These are phyloP conservation scores for Cairneyella variabilis DNA, from an alignment of 495 filamentous ascomycete genomes.

Conservation along the genomic window DNA sequence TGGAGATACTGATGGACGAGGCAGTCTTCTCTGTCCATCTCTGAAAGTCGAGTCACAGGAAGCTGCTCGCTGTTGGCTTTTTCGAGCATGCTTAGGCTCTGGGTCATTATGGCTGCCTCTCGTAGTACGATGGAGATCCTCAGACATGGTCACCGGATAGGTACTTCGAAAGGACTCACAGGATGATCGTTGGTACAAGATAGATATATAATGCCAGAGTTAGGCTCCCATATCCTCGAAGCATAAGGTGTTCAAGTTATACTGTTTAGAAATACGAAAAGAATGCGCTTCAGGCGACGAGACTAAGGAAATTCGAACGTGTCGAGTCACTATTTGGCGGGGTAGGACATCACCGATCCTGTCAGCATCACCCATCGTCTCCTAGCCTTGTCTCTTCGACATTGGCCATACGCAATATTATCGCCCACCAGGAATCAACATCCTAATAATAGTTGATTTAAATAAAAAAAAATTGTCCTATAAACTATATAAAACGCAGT, in stretches of 20 bases:
- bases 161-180: neutral
- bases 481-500: too few species aligned
- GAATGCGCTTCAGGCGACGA: neutral
- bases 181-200: neutral
- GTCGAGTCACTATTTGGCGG: neutral
- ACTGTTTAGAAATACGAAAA: neutral
- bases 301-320: neutral
- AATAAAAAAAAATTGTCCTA: too few species aligned
- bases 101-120: too few species aligned
- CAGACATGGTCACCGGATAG: too few species aligned
- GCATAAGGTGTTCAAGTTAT: neutral
- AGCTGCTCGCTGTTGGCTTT: neutral
- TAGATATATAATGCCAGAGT: neutral
- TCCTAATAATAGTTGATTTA: too few species aligned
- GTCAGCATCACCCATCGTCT: neutral
- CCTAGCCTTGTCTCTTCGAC: neutral
- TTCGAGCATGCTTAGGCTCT: too few species aligned
- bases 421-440: too few species aligned
- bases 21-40: neutral
- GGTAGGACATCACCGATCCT: neutral
- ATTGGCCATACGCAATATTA: too few species aligned
- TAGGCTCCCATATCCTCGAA: neutral
- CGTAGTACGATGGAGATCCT: too few species aligned
- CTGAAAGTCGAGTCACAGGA: constrained; percentile 1
- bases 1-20: neutral